Base-by-base conservation (phyloP, 2,329 filamentous ascomycete genomes). In the Aureobasidium sp. region DNA sequence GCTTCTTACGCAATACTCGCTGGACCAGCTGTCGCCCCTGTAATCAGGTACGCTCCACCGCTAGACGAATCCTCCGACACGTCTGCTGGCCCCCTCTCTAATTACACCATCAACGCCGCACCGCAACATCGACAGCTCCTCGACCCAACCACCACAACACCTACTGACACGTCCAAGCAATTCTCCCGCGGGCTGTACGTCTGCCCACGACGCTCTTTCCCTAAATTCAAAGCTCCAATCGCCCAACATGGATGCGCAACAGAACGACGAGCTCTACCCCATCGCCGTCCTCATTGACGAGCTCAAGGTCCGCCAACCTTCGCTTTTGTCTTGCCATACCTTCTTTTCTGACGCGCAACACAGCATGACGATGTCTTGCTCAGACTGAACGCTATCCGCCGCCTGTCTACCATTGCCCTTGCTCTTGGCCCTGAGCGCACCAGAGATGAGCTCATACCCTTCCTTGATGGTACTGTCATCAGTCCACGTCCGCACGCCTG, bases 211-310 rank as follows among this genome's bases (percentile, higher is more conserved):
- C 63, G 54, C 50, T 64, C 63, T 54, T 64, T 62, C 59, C 48
- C 59, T 29, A 45, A 7, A 5, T 5, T 27, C 49, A 47, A 39
- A 36, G 29, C 39, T 32, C 8, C 13, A 44, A 47, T 59, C 21
- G 47, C 53, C 47, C 52, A 83, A 77, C 77, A 97, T 97, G 93
- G 91, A 97, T 80, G 88, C 88, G 79, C 84, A 87, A 77, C 86
- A 93, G 81, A 95, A 88, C 77, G 94, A 99, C 80, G 95, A 97
- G 87, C 91, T 99, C 73, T 99, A 97, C 79, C 94, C 94, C 76
- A 99, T 99, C 82, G 94, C 95, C 74, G 94, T 99, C 69, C 87
- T 99, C 78, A 99, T 99, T 79, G 94, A 99, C 78, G 94, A 99
- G 85, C 84, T 99, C 73, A 99, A 97, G 90, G 92, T 96, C 85